Percentiles rank a stretch among this genome's conserved stretches.
phyloP scores from a whole-genome alignment of 1,284 basidiomycete species.

The Heterobasidion occidentale region DNA sequence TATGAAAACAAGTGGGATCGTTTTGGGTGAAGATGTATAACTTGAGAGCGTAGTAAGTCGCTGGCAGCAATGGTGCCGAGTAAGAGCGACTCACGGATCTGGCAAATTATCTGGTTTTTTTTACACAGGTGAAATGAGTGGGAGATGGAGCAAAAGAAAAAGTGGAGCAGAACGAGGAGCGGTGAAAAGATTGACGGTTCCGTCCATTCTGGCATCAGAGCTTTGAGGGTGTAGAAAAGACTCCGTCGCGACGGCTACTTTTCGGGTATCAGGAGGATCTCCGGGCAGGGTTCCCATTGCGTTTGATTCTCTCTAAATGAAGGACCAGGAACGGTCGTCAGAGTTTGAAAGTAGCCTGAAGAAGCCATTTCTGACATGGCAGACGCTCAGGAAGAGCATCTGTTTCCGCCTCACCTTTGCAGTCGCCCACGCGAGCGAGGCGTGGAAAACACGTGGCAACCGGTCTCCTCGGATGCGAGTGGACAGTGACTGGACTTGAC shows the following conservation, averaged over 20 bases:
- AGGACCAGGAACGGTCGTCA: conserved; percentile 1
- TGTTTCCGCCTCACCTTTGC: too few relatives aligned
- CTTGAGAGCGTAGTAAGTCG: neutral
- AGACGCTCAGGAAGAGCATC: too few relatives aligned
- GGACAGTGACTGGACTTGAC: neutral
- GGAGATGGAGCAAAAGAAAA: neutral
- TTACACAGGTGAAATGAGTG: neutral
- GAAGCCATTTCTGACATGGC: neutral
- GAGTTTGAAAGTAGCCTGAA: neutral
- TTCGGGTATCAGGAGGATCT: conserved; percentile 5
- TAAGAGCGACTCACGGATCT: too few relatives aligned
- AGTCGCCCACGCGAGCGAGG: neutral
- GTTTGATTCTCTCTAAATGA: neutral
- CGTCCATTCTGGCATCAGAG: neutral
- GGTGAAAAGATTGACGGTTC: neutral
- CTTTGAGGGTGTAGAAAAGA: neutral
- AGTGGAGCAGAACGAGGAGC: neutral
- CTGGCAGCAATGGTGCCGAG: neutral
- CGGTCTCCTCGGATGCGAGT: conserved; percentile 1
- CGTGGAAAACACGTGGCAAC: conserved; percentile 1
- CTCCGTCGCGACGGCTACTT: neutral
- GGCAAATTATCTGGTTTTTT: too few relatives aligned
- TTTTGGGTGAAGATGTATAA: neutral
- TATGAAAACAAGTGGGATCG: neutral
- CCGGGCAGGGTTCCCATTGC: conserved; percentile 3